Conservation (phyloP, 2,329 filamentous ascomycete species). For the Botryosphaeria dothidea region DNA sequence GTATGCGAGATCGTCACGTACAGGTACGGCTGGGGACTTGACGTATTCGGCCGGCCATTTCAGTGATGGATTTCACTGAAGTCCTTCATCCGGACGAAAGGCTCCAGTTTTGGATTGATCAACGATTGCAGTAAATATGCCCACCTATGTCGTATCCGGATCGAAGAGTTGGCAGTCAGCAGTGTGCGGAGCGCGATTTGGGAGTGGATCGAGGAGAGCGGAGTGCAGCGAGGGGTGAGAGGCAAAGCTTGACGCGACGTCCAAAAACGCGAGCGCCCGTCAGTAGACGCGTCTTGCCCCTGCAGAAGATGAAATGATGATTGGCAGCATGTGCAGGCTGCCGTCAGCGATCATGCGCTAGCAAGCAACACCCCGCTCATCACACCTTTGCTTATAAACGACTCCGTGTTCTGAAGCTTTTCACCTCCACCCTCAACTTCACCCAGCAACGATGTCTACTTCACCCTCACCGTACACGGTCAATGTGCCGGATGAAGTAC, state of each 20-base stretch:
- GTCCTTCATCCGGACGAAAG: too few relatives aligned
- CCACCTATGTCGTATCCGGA: too few relatives aligned
- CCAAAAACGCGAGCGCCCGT: neutral
- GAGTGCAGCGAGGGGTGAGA: neutral
- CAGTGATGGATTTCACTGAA: too few relatives aligned
- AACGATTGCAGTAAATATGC: too few relatives aligned
- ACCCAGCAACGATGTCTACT: neutral
- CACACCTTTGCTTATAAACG: neutral
- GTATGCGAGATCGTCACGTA: too few relatives aligned
- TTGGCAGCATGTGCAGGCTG: neutral
- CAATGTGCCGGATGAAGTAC: constrained; percentile 51
- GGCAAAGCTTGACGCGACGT: neutral
- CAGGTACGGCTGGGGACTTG: too few relatives aligned
- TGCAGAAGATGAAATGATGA: neutral
- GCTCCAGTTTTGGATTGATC: too few relatives aligned
- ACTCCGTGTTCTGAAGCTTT: neutral
- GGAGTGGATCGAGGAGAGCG: neutral
- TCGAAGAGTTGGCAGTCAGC: neutral
- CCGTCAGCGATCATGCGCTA: neutral
- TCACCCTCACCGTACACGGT: constrained; percentile 39
- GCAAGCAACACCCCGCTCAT: neutral
- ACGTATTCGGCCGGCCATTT: too few relatives aligned
- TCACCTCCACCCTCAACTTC: neutral
- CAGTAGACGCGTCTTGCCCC: neutral
- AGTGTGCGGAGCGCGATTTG: neutral